A percentile compares a stretch with the other conserved stretches of the same genome.
These are phyloP conservation scores for Fraxinus dipetala DNA, from an alignment of 305 asterid genomes.

Conservation along the genomic window DNA sequence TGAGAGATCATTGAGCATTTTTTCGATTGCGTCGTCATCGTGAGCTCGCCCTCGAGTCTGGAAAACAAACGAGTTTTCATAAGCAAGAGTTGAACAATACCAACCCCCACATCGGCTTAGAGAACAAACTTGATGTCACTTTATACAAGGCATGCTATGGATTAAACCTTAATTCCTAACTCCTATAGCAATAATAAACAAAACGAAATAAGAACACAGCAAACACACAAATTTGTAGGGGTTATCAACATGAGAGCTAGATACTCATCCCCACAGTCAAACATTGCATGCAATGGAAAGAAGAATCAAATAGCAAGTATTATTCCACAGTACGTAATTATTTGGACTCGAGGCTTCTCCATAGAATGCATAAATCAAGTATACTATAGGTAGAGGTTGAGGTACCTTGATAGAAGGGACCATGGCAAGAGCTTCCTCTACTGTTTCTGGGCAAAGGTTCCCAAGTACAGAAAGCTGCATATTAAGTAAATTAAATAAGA, in stretches of 20 bases:
- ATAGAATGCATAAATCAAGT: background rate
- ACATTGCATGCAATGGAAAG: background rate
- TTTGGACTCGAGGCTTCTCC: background rate
- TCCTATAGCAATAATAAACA: background rate
- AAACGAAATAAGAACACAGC: background rate
- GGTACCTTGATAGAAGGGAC: slow-evolving; percentile 86
- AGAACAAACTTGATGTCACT: background rate
- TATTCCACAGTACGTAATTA: background rate
- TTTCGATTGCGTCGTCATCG: slow-evolving; percentile 79
- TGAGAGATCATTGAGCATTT: slow-evolving; percentile 75
- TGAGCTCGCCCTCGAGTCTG: slow-evolving; percentile 76
- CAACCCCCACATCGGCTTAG: background rate
- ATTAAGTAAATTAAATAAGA: background rate
- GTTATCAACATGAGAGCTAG: background rate
- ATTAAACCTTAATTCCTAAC: background rate
- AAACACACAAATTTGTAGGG: background rate
- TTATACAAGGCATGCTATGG: background rate
- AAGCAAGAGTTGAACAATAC: background rate
- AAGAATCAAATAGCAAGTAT: background rate
- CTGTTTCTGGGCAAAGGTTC: slow-evolving; percentile 86
- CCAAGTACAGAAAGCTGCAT: slow-evolving; percentile 76
- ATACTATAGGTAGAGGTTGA: background rate
- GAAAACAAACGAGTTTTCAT: slow-evolving; percentile 12
- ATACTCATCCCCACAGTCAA: background rate
- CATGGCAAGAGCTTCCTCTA: slow-evolving; percentile 84